These are phyloP conservation scores for Fusarium tupiense DNA, from an alignment of 2,329 filamentous ascomycete species.

Conservation along the genomic window DNA sequence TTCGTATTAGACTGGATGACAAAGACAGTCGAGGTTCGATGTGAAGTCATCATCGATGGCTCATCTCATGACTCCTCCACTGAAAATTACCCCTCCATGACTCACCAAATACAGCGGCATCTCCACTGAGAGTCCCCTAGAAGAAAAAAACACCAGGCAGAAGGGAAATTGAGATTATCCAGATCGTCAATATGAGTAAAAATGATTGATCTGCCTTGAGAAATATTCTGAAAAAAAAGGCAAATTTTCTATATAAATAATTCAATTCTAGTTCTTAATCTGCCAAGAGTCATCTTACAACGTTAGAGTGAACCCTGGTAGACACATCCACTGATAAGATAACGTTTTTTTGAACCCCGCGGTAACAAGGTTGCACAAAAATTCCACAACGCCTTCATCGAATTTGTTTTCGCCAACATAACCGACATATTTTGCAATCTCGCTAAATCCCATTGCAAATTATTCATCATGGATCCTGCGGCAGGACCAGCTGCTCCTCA, in stretches of 20 bases:
- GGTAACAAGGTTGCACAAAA: conserved; percentile 38
- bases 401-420: conserved; percentile 1
- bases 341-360: conserved; percentile 38
- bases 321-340: conserved; percentile 32
- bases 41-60: conserved; percentile 10
- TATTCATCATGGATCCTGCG: conserved; percentile 24
- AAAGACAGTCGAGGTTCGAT: not conserved
- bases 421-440: not conserved
- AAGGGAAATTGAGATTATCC: not conserved
- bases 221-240: no score
- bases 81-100: conserved; percentile 29
- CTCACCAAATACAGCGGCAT: conserved; percentile 19
- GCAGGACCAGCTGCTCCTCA: conserved; percentile 53
- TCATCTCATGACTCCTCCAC: conserved; percentile 24
- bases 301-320: conserved; percentile 3
- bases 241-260: not conserved
- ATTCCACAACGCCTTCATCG: conserved; percentile 28
- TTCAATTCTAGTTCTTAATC: not conserved
- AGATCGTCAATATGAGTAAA: not conserved
- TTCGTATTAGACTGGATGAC: not conserved
- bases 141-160: not conserved
- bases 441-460: conserved; percentile 1
- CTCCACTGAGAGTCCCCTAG: conserved; percentile 16
- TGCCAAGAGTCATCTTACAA: not conserved
- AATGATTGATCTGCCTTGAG: not conserved